Evolutionary conservation across 2,329 filamentous ascomycete genomes (phyloP), one percentile per base, ranked within the genome.

Genomic region (Madurella fahalii): DNA sequence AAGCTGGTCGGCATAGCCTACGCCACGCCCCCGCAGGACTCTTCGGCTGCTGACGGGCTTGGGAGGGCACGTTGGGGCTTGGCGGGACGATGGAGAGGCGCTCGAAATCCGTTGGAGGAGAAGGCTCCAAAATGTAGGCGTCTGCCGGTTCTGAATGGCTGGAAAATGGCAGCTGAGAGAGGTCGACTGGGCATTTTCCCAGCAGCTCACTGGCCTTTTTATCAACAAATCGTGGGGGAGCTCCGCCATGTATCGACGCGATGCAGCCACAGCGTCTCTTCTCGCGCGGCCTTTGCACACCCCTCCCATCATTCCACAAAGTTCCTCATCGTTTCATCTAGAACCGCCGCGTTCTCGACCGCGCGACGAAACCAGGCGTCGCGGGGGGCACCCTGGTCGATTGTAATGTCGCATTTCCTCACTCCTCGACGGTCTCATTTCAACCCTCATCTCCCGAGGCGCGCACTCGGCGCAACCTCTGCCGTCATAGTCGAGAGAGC

Each of bases 361-460:
- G 34, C 34, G 13, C 34, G 11, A 15, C 45, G 9, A 42, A 42
- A 46, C 42, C 31, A 46, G 31, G 32, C 34, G 13, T 43, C 46
- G 16, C 31, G 17, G 20, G 43, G 31, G 18, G 42, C 32, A 55
- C 57, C 60, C 62, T 48, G 47, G 53, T 61, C 50, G 32, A 47
- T 53, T 58, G 53, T 53, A 62, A 52, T 52, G 60, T 62, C 54
- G 49, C 55, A 61, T 25, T 25, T 25, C 25, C 25, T 25, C 25
- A n/a, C 48, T 39, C 53, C 40, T 25, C 55, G 51, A 52, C 45
- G 40, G 51, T 42, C n/a, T 17, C 45, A 44, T 52, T 32, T 50
- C 39, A n/a, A 47, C 44, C 31, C 50, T 62, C 56, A 62, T 62
- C 57, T 62, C 56, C 56, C 56, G 17, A 56, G 37, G 51, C 53